A percentile compares a stretch with the other conserved stretches of the same genome.
These are phyloP conservation scores for Hyphopichia buzzinii DNA, from an alignment of 1,139 yeast genomes.

Conservation along the genomic window DNA sequence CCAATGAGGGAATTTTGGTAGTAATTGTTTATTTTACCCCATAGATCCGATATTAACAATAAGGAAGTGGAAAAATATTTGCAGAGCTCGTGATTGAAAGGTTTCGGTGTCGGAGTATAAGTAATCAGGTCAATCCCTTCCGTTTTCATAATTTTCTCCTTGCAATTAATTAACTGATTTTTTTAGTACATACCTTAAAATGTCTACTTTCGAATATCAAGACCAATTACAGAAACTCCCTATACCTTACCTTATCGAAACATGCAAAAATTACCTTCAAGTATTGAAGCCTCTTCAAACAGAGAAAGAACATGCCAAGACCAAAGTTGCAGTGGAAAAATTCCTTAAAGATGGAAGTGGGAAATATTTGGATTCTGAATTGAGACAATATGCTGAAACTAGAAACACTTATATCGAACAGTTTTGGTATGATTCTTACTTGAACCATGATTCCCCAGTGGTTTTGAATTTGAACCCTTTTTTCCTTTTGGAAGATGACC, in stretches of 20 bases:
- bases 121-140: too few relatives aligned
- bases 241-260: slow-evolving; percentile 67
- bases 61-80: neutral
- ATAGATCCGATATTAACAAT: neutral
- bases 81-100: neutral
- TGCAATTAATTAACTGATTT: neutral
- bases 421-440: slow-evolving; percentile 89
- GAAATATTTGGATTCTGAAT: slow-evolving; percentile 58
- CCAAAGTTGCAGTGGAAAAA: slow-evolving; percentile 57
- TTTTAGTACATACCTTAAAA: too few relatives aligned
- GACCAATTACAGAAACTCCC: slow-evolving; percentile 63
- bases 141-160: too few relatives aligned
- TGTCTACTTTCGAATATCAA: slow-evolving; percentile 56
- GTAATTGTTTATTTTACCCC: too few relatives aligned
- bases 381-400: slow-evolving; percentile 59
- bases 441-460: slow-evolving; percentile 84
- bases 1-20: too few relatives aligned
- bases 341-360: slow-evolving; percentile 59
- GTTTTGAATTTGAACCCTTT: slow-evolving; percentile 86
- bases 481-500: slow-evolving; percentile 85
- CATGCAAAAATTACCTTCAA: slow-evolving; percentile 62
- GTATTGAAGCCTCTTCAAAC: slow-evolving; percentile 76
- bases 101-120: neutral
- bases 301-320: slow-evolving; percentile 61
- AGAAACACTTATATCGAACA: slow-evolving; percentile 84